phyloP scores from a whole-genome alignment of 2,329 filamentous ascomycete genomes.

The Apiospora marii region DNA sequence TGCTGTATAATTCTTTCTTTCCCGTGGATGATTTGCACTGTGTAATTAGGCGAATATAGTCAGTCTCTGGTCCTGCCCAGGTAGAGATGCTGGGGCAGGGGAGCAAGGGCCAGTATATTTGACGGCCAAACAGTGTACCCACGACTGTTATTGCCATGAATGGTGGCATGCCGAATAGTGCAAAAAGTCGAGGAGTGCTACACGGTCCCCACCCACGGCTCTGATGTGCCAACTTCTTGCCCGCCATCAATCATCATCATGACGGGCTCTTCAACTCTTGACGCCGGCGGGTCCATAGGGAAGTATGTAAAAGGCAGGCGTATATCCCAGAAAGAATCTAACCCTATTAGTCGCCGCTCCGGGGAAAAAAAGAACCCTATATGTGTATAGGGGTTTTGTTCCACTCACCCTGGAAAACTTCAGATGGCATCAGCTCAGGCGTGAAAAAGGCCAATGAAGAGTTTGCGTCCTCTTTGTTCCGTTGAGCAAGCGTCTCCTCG shows the following conservation, averaged over 20 bases:
- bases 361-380: neutral
- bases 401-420: conserved; percentile 1
- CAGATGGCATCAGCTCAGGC: neutral
- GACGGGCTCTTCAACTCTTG: neutral
- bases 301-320: neutral
- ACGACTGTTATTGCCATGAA: too few species aligned
- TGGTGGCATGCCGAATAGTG: neutral
- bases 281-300: neutral
- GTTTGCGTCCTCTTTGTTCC: neutral
- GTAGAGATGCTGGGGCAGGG: neutral
- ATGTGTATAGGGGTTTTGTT: neutral
- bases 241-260: neutral
- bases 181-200: neutral
- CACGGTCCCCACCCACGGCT: neutral
- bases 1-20: neutral
- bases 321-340: conserved; percentile 15
- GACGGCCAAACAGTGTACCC: neutral
- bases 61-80: neutral
- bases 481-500: conserved; percentile 2
- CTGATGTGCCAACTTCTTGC: neutral
- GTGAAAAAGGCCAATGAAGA: neutral
- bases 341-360: neutral
- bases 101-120: neutral
- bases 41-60: neutral
- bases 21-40: too few species aligned